phyloP scores from a whole-genome alignment of 257 asterid species.

The Knoxia roxburghii region DNA sequence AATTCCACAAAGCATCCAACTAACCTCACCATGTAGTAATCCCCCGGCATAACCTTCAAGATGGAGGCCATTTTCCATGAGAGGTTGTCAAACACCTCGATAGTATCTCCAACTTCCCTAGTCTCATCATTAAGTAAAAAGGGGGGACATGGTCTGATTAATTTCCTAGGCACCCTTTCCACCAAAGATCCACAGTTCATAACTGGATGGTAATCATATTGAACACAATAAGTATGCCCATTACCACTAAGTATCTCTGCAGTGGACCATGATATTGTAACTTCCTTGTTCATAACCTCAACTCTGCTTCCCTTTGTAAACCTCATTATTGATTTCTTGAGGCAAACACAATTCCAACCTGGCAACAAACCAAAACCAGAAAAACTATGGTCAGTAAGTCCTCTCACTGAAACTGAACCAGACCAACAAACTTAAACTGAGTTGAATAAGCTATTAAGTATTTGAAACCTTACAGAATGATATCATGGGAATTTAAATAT shows the following conservation, averaged over 20 bases:
- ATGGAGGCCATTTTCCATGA: constrained; percentile 66
- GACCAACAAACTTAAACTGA: constrained; percentile 1
- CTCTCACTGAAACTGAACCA: neutral
- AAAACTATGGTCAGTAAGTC: constrained; percentile 1
- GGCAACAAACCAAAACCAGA: constrained; percentile 19
- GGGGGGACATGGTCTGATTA: constrained; percentile 64
- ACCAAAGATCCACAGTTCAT: constrained; percentile 24
- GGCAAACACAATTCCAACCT: constrained; percentile 29
- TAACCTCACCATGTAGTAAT: constrained; percentile 47
- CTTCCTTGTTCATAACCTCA: constrained; percentile 57
- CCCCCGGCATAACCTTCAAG: constrained; percentile 35
- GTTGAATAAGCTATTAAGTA: neutral
- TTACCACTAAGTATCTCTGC: constrained; percentile 56
- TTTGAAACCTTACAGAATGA: neutral
- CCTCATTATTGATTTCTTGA: constrained; percentile 37
- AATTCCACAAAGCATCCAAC: constrained; percentile 50
- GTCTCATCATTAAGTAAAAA: constrained; percentile 24
- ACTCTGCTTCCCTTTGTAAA: constrained; percentile 59
- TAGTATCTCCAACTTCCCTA: constrained; percentile 48
- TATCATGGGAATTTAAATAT: neutral
- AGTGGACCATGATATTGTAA: constrained; percentile 44
- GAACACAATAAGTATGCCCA: constrained; percentile 45
- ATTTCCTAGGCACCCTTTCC: constrained; percentile 46
- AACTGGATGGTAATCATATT: constrained; percentile 37
- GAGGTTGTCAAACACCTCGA: constrained; percentile 56